Base-by-base conservation (phyloP, 257 asterid genomes). In the Solanum ossicruentum region DNA sequence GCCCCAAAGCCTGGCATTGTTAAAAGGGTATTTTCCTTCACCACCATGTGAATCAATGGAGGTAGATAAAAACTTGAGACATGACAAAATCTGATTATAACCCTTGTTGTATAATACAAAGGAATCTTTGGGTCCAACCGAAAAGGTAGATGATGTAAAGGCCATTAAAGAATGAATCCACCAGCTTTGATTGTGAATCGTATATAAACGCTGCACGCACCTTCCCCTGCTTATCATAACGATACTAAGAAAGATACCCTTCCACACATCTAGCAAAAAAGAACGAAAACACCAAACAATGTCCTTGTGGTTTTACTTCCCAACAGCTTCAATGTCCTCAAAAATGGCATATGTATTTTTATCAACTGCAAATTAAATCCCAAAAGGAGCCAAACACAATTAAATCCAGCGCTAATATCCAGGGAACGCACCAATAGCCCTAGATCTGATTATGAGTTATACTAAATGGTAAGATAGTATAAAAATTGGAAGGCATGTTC, bases 211-310 rank as follows among this genome's bases (percentile, higher is more conserved):
- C 26, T 69, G 23, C 75, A 32, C 70, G 60, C 78, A 89, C 28
- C 69, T 81, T 77, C 92, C 89, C 88, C 86, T 88, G 84, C 13
- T 88, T 92, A 94, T 84, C 98, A 94, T 94, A 90, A 86, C 91
- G 90, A 83, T 80, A 71, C 39, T 66, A 61, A 47, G 12, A 36
- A 32, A 6, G 17, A 32, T 52, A 55, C 39, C 70, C 55, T 67
- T 49, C 51, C 83, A 85, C 80, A 73, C 69, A 71, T 88, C 52
- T 52, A 78, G 49, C 17, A 52, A 78, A 54, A 52, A 10, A 20
- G 0, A 77, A 77, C 12, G 18, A 12, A 21, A 72, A 72, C 36
- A 72, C 1, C 45, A 77, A 0, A 51, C 9, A 51, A 77, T 26
- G 63, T 26, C 60, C 58, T 72, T 70, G 4, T 45, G 10, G 5